These are phyloP conservation scores for Tilletia caries DNA, from an alignment of 1,284 basidiomycete genomes.

Conservation along the genomic window DNA sequence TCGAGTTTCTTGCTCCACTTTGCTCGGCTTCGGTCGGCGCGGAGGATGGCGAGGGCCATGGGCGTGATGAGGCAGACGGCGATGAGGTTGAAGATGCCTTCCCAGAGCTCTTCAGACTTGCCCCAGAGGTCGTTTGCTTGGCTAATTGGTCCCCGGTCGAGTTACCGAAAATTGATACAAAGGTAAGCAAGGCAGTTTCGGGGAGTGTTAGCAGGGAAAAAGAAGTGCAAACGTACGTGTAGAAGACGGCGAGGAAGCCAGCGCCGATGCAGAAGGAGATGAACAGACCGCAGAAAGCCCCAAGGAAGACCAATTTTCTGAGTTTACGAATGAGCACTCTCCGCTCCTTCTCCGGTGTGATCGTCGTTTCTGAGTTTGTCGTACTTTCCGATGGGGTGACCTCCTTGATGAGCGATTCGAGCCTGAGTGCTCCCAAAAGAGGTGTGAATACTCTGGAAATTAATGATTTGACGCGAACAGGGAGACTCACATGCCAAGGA, in stretches of 20 bases:
- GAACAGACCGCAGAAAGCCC: constrained; percentile 37
- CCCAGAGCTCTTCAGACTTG: constrained; percentile 52
- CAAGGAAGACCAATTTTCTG: constrained; percentile 34
- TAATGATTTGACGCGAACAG: background rate
- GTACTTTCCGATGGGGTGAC: constrained; percentile 16
- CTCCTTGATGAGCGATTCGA: constrained; percentile 40
- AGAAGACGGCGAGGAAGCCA: constrained; percentile 49
- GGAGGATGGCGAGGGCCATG: constrained; percentile 49
- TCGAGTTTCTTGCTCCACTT: constrained; percentile 49
- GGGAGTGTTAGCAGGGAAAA: background rate
- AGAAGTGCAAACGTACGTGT: constrained; percentile 25
- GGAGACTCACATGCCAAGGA: constrained; percentile 35
- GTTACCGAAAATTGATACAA: constrained; percentile 49
- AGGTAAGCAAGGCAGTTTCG: no score
- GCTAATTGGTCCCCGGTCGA: no score
- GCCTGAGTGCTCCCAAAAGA: background rate
- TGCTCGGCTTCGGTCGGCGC: constrained; percentile 39
- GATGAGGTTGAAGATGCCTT: constrained; percentile 50
- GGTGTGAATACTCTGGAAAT: background rate
- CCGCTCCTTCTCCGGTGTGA: constrained; percentile 16
- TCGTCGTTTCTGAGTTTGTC: background rate
- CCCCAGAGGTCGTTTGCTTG: constrained; percentile 60
- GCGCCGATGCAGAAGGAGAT: constrained; percentile 47
- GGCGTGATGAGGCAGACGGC: constrained; percentile 49
- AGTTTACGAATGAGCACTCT: constrained; percentile 27